Evolutionary conservation across 306 rosid genomes (phyloP).

Genomic region (Neltuma alba): DNA sequence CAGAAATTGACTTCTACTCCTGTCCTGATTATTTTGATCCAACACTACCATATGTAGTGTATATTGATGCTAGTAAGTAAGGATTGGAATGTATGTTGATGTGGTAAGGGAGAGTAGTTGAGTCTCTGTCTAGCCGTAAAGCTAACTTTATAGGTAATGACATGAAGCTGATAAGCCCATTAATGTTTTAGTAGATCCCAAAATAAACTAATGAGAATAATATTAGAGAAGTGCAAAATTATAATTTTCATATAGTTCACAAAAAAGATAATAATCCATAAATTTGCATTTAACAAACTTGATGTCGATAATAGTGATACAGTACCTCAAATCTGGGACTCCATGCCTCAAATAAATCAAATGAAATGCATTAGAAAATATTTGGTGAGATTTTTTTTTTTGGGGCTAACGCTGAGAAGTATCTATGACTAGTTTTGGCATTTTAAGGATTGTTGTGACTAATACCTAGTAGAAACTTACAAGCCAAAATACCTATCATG

Average conservation of each 20-base stretch:
- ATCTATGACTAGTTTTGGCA: too few relatives aligned
- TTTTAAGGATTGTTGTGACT: too few relatives aligned
- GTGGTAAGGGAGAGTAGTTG: too few relatives aligned
- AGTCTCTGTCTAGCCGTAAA: constrained; percentile 45
- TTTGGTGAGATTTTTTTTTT: neutral
- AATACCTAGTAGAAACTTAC: too few relatives aligned
- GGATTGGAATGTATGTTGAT: too few relatives aligned
- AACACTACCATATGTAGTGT: too few relatives aligned
- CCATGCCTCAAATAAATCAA: neutral
- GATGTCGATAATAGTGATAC: neutral
- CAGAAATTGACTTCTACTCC: too few relatives aligned
- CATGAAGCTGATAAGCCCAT: neutral
- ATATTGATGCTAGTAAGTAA: too few relatives aligned
- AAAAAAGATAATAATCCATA: neutral
- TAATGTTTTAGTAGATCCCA: neutral
- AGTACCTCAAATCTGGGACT: neutral
- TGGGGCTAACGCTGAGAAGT: neutral
- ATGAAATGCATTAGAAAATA: neutral
- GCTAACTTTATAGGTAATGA: constrained; percentile 14
- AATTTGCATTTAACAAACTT: neutral
- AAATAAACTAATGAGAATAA: neutral
- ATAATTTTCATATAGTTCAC: too few relatives aligned
- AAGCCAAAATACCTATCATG: too few relatives aligned
- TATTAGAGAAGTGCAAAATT: too few relatives aligned
- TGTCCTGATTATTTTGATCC: too few relatives aligned